These are phyloP conservation scores for Ustanciosporium gigantosporum DNA, from an alignment of 1,284 basidiomycete species.

Conservation along the genomic window DNA sequence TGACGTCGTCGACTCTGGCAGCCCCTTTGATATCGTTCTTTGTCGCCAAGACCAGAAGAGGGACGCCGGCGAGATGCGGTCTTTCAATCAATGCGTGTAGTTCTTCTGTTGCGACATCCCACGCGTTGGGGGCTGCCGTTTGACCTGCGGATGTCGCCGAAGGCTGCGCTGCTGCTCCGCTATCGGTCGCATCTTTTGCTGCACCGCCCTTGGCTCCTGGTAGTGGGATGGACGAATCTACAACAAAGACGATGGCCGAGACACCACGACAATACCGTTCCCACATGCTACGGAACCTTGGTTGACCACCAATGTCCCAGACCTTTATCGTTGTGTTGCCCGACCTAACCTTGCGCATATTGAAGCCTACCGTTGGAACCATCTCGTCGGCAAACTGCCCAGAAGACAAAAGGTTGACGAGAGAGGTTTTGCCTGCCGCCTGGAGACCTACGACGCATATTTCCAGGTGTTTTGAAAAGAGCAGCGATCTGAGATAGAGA, in stretches of 20 bases:
- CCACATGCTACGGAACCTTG: conserved; percentile 84
- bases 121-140: conserved; percentile 6
- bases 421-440: conserved; percentile 88
- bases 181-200: neutral
- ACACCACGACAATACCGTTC: conserved; percentile 93
- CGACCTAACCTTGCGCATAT: conserved; percentile 75
- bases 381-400: conserved; percentile 84
- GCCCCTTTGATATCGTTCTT: conserved; percentile 88
- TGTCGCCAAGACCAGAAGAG: conserved; percentile 90
- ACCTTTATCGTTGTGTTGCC: conserved; percentile 89
- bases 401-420: conserved; percentile 84
- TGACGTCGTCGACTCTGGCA: conserved; percentile 81
- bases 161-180: neutral
- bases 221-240: conserved; percentile 26
- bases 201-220: conserved; percentile 16
- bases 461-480: conserved; percentile 90
- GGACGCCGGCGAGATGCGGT: conserved; percentile 75
- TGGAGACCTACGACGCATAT: conserved; percentile 91
- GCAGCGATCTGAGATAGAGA: conserved; percentile 63
- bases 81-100: conserved; percentile 82
- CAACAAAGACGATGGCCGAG: conserved; percentile 84
- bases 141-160: neutral
- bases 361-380: conserved; percentile 90
- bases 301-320: conserved; percentile 93
- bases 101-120: conserved; percentile 77